Percentiles rank a stretch among this genome's conserved stretches.
Evolutionary conservation across 495 filamentous ascomycete species (phyloP).

Genomic region (Neurospora sp.): DNA sequence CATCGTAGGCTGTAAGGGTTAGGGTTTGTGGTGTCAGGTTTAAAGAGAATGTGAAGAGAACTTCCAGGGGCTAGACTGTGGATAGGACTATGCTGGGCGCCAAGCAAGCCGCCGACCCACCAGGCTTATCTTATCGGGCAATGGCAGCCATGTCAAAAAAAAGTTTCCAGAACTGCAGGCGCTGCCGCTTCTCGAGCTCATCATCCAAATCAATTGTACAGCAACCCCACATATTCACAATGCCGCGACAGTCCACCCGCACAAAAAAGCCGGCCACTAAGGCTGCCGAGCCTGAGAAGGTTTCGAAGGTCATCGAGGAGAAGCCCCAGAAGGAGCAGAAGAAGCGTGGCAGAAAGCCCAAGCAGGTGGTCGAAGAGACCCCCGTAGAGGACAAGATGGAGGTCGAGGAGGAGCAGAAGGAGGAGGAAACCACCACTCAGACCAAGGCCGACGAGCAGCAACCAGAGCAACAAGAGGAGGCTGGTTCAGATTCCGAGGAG

Average conservation of each 20-base stretch:
- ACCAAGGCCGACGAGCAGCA: constrained; percentile 32
- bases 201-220: constrained; percentile 8
- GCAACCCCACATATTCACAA: background rate
- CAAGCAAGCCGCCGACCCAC: background rate
- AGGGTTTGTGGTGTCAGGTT: background rate
- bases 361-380: constrained; percentile 15
- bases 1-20: background rate
- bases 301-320: constrained; percentile 33
- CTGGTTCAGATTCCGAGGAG: constrained; percentile 26
- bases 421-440: constrained; percentile 12
- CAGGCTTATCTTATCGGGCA: constrained; percentile 22
- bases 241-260: constrained; percentile 6
- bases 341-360: constrained; percentile 41
- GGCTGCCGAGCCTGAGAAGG: constrained; percentile 4
- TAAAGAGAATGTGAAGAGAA: background rate
- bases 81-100: background rate
- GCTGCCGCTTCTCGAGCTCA: background rate
- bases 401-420: constrained; percentile 11
- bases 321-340: constrained; percentile 54
- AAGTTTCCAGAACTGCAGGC: constrained; percentile 15
- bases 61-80: background rate
- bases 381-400: constrained; percentile 13
- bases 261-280: constrained; percentile 20
- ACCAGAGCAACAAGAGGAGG: constrained; percentile 13
- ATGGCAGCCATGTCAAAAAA: constrained; percentile 15